phyloP scores from a whole-genome alignment of 495 filamentous ascomycete genomes.

The Hypomontagnella submonticulosa region DNA sequence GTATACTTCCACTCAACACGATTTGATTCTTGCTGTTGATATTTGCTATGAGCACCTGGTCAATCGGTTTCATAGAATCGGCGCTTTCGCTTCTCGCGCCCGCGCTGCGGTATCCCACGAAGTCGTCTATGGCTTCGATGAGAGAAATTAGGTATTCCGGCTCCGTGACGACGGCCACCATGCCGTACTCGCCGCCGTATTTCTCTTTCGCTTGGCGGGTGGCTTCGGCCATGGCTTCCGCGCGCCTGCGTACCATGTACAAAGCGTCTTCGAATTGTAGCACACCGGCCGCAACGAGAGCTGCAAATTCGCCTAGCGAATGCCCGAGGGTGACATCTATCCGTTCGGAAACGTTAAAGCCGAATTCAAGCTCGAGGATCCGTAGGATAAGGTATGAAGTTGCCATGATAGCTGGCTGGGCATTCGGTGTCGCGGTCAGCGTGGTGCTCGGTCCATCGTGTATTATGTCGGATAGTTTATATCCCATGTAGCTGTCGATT shows the following conservation, averaged over 20 bases:
- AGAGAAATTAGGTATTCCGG: conserved; percentile 73
- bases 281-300: conserved; percentile 84
- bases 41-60: conserved; percentile 92
- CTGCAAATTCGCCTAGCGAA: conserved; percentile 94
- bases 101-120: conserved; percentile 73
- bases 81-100: conserved; percentile 74
- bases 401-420: conserved; percentile 96
- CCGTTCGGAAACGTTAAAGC: conserved; percentile 72
- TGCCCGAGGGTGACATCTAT: conserved; percentile 89
- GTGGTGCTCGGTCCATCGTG: conserved; percentile 76
- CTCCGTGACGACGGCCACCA: conserved; percentile 93
- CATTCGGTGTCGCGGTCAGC: conserved; percentile 84
- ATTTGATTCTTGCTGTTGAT: conserved; percentile 97
- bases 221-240: conserved; percentile 85
- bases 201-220: conserved; percentile 69
- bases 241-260: conserved; percentile 78
- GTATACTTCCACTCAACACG: conserved; percentile 88
- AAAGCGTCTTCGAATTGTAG: conserved; percentile 81
- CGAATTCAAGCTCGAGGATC: conserved; percentile 86
- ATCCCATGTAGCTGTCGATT: conserved; percentile 79
- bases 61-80: conserved; percentile 73
- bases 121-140: conserved; percentile 80
- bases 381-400: conserved; percentile 90
- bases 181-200: conserved; percentile 84
- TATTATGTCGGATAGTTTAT: conserved; percentile 80